A percentile compares a stretch with the other conserved stretches of the same genome.
These are phyloP conservation scores for Platanus orientalis DNA, from an alignment of 164 flowering plant genomes.

Conservation along the genomic window DNA sequence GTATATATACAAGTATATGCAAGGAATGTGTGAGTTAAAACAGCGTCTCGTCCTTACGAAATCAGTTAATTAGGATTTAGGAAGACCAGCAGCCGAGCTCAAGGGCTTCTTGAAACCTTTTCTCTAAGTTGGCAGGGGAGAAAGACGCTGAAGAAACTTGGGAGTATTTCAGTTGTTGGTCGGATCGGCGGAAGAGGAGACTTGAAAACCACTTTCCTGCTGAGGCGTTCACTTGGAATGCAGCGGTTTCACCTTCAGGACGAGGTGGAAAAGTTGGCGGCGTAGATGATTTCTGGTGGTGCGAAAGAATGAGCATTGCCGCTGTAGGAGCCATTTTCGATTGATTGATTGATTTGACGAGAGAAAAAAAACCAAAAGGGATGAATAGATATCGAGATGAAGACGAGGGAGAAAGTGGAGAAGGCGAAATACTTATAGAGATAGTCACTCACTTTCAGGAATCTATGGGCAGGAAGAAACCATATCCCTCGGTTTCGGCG, in stretches of 20 bases:
- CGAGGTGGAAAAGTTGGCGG: not conserved
- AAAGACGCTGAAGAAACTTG: not conserved
- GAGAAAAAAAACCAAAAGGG: too few species aligned
- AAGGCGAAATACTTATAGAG: too few species aligned
- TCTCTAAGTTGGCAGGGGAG: not conserved
- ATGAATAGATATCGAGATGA: too few species aligned
- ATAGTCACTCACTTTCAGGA: too few species aligned
- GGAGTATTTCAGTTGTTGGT: not conserved
- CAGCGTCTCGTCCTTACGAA: too few species aligned
- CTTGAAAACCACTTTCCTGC: conserved; percentile 9
- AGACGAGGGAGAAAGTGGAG: too few species aligned
- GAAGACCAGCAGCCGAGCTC: conserved; percentile 29
- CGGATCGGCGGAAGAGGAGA: not conserved
- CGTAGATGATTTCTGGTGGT: conserved; percentile 7
- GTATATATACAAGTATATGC: not conserved
- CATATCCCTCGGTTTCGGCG: too few species aligned
- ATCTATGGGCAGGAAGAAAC: too few species aligned
- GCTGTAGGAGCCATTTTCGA: conserved; percentile 22
- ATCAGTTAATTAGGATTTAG: conserved; percentile 3
- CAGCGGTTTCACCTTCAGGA: not conserved
- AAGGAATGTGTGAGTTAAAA: not conserved
- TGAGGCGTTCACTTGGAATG: conserved; percentile 1
- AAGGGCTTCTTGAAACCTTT: conserved; percentile 20
- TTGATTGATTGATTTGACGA: too few species aligned
- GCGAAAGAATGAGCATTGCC: conserved; percentile 24